phyloP scores from a whole-genome alignment of 2,329 filamentous ascomycete genomes.

The Curvularia eragrostidis region DNA sequence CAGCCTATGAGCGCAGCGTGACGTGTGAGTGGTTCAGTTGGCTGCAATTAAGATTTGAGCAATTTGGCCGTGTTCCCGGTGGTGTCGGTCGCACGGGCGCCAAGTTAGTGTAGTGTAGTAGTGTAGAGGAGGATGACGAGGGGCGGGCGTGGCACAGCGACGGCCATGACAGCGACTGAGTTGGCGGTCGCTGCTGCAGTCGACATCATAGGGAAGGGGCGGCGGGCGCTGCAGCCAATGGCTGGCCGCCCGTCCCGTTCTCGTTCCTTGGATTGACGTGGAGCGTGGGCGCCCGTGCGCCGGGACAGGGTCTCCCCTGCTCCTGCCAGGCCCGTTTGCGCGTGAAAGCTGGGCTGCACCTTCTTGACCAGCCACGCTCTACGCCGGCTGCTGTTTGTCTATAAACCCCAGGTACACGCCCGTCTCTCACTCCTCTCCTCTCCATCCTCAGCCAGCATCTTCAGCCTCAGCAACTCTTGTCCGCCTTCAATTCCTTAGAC shows the following conservation, averaged over 20 bases:
- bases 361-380: conserved; percentile 25
- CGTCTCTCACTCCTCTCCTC: not conserved
- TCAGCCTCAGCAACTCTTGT: conserved; percentile 18
- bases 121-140: too few relatives aligned
- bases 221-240: conserved; percentile 25
- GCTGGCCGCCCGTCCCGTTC: conserved; percentile 7
- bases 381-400: conserved; percentile 17
- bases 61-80: conserved; percentile 10
- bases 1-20: conserved; percentile 17
- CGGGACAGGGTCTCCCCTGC: conserved; percentile 22
- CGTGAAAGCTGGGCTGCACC: conserved; percentile 14
- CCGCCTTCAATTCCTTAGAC: conserved; percentile 21
- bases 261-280: conserved; percentile 22
- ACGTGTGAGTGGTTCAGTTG: conserved; percentile 19
- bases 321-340: conserved; percentile 12
- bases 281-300: conserved; percentile 21
- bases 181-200: conserved; percentile 11
- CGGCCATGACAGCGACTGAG: conserved; percentile 7
- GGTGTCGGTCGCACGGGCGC: conserved; percentile 13
- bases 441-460: conserved; percentile 19
- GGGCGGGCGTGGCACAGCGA: not conserved
- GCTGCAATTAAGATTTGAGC: conserved; percentile 32
- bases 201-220: conserved; percentile 29
- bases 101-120: too few relatives aligned
- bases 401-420: conserved; percentile 24